Evolutionary conservation across 108 stramenopile genomes (phyloP).

Genomic region (Schizochytrium sp.): DNA sequence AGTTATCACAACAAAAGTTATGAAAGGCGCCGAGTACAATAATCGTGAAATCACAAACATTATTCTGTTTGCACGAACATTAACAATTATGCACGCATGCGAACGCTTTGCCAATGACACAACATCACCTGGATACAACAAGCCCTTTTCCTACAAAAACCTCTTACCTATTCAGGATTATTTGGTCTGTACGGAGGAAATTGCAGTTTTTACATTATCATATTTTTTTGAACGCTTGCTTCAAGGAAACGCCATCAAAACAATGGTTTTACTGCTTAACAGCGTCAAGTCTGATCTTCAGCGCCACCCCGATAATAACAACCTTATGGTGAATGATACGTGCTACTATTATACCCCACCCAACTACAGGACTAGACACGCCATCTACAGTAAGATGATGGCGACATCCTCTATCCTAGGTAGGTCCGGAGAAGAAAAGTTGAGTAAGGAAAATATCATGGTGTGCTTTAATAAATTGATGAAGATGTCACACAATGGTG

Average conservation of each 20-base stretch:
- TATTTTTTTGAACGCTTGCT: not conserved
- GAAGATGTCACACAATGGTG: not conserved
- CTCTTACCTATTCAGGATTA: not conserved
- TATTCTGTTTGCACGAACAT: not conserved
- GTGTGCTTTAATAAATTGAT: not conserved
- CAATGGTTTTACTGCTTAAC: not conserved
- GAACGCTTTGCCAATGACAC: slow-evolving; percentile 16
- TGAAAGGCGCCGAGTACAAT: not conserved
- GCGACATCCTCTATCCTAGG: not conserved
- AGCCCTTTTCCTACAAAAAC: not conserved
- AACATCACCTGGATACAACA: not conserved
- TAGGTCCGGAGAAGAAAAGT: not conserved
- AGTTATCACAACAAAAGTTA: not conserved
- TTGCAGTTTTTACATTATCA: slow-evolving; percentile 1
- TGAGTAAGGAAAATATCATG: slow-evolving; percentile 6
- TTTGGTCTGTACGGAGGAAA: slow-evolving; percentile 4
- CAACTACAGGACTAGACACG: not conserved
- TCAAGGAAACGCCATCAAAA: not conserved
- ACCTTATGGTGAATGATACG: not conserved
- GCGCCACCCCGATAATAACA: not conserved
- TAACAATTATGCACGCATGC: slow-evolving; percentile 16
- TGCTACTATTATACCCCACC: not conserved
- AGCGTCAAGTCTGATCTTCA: not conserved
- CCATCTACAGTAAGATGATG: not conserved
- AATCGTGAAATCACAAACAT: not conserved